Percentiles rank a stretch among this genome's conserved stretches.
These are phyloP conservation scores for Speleostelium caveatum DNA, from an alignment of 78 protist genomes.

Conservation along the genomic window DNA sequence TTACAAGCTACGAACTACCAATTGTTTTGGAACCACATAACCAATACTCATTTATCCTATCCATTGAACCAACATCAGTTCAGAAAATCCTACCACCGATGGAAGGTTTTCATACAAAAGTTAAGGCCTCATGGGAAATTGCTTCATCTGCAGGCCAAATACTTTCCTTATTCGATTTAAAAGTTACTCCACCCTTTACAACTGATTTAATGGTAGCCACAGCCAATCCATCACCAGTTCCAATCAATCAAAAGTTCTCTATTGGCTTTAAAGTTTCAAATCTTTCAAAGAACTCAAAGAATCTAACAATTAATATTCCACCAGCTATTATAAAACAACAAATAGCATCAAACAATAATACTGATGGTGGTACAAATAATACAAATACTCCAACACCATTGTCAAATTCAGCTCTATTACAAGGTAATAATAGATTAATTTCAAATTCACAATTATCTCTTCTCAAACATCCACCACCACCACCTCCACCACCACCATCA, in stretches of 20 bases:
- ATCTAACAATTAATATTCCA: slow-evolving; percentile 51
- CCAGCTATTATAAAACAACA: slow-evolving; percentile 7
- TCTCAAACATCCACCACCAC: not conserved
- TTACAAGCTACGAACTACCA: not conserved
- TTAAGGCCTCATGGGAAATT: slow-evolving; percentile 34
- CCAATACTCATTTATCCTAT: slow-evolving; percentile 40
- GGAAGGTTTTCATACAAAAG: slow-evolving; percentile 54
- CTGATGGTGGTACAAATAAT: not conserved
- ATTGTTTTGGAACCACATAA: not conserved
- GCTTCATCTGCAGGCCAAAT: slow-evolving; percentile 54
- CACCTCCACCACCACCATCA: not conserved
- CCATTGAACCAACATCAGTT: slow-evolving; percentile 16
- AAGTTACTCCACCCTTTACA: slow-evolving; percentile 30
- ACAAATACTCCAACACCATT: not conserved
- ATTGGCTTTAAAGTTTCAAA: slow-evolving; percentile 34
- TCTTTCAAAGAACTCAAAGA: slow-evolving; percentile 16
- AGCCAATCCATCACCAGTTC: slow-evolving; percentile 40
- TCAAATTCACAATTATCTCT: slow-evolving; percentile 3
- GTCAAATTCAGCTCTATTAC: not conserved
- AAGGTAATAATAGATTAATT: not conserved
- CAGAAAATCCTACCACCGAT: slow-evolving; percentile 27
- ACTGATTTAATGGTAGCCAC: slow-evolving; percentile 43
- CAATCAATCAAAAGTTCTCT: slow-evolving; percentile 6
- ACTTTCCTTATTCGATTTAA: slow-evolving; percentile 51
- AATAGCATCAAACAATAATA: not conserved